Evolutionary conservation across 1,139 yeast species (phyloP), one percentile per base, ranked within the genome.

Genomic region (Pneumocystis jirovecii): DNA sequence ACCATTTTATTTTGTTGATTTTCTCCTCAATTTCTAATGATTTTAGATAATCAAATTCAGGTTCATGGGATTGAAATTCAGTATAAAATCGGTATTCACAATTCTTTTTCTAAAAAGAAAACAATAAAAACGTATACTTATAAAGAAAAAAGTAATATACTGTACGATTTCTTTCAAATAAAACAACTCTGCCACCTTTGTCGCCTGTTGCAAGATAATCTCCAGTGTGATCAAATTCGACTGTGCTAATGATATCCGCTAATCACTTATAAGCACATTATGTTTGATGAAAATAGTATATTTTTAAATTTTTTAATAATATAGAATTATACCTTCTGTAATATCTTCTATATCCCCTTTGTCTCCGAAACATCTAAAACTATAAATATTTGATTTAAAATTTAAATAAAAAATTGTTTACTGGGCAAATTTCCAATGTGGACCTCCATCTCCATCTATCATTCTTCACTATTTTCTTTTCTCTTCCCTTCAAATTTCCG

Each of bases 61-160:
- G 97, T 76, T 95, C 99, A 77, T 95, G 99, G 74, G 93, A 85
- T 79, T 95, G 99, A 76, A 95, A 95, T 76, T 95, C 99, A 35
- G 98, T 93, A 74, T 89, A 87, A 77, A 95, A 95, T 73, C 89
- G 85, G 78, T 95, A 95, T 76, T 95, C 98, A 76, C 97, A 93
- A 68, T 86, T 86, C 74, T 85, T 85, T 74, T 87, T 87, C 70
- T 70, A 50, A n/a, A 40, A 60, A n/a, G 8, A 60, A n/a, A 7
- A 50, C 39, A 37, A 56, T 42, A 31, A 19, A 17, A 15, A 34
- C 17, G 5, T 31, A 45, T 37, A 3, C 8, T n/a, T 21, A 44
- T 12, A 42, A 39, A 1, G 5, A 31, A 37, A 17, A 2, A 17
- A n/a, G 10, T n/a, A 17, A 29, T 71, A 60, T 50, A 70, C 72